Evolutionary conservation across 176 grass and related monocot genomes (phyloP).

Genomic region (Areca catechu): DNA sequence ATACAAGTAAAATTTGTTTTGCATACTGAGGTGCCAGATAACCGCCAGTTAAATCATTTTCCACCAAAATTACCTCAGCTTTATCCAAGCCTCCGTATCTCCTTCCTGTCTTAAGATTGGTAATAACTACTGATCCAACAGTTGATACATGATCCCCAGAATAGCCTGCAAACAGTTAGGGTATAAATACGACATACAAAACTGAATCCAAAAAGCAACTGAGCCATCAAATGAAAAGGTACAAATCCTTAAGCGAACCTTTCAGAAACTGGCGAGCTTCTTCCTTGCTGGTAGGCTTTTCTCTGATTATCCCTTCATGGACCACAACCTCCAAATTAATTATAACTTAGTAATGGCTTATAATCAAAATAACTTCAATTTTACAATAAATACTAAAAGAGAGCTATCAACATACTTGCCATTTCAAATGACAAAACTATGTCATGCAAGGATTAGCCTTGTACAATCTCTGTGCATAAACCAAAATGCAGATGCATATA

Average conservation of each 20-base stretch:
- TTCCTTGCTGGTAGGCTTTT: slow-evolving; percentile 86
- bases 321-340: slow-evolving; percentile 84
- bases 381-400: slow-evolving; percentile 5
- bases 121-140: slow-evolving; percentile 69
- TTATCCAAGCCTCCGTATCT: slow-evolving; percentile 64
- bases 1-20: no score
- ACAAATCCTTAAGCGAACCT: slow-evolving; percentile 28
- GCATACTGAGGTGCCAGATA: no score
- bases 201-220: slow-evolving; percentile 1
- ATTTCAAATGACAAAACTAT: no score
- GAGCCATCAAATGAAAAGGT: slow-evolving; percentile 1
- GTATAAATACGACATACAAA: slow-evolving; percentile 6
- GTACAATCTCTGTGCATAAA: no score
- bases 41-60: no score
- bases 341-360: slow-evolving; percentile 36
- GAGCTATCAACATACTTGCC: no score
- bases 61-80: slow-evolving; percentile 53
- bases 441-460: no score
- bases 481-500: no score
- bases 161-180: slow-evolving; percentile 42
- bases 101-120: slow-evolving; percentile 79
- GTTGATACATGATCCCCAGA: slow-evolving; percentile 89
- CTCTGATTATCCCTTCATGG: slow-evolving; percentile 93
- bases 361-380: not conserved
- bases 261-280: slow-evolving; percentile 93